A percentile compares a stretch with the other conserved stretches of the same genome.
Conservation (phyloP, 2,329 filamentous ascomycete genomes). For the Harringtonia lauricola region DNA sequence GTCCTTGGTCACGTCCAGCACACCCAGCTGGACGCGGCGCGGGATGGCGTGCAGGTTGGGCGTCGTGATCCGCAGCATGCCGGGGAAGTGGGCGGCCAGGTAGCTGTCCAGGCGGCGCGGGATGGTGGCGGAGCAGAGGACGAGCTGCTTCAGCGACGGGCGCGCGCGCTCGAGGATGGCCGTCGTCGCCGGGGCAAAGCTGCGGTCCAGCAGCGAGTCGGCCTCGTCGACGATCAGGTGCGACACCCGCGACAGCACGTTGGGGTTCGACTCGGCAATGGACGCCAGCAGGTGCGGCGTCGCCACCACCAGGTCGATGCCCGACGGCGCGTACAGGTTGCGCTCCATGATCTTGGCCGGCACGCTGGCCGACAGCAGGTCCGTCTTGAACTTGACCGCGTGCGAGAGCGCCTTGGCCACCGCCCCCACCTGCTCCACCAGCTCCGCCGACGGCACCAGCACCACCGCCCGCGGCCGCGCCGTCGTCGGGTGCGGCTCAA, state of each 20-base stretch:
- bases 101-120: slow-evolving; percentile 79
- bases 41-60: slow-evolving; percentile 95
- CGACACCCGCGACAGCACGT: slow-evolving; percentile 81
- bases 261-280: slow-evolving; percentile 81
- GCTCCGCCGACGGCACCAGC: slow-evolving; percentile 82
- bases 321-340: slow-evolving; percentile 67
- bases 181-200: slow-evolving; percentile 75
- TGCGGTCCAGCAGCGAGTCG: slow-evolving; percentile 88
- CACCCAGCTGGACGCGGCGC: slow-evolving; percentile 82
- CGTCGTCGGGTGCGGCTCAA: slow-evolving; percentile 60
- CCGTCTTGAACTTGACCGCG: slow-evolving; percentile 74
- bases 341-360: slow-evolving; percentile 71
- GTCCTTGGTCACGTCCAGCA: slow-evolving; percentile 85
- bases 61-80: slow-evolving; percentile 77
- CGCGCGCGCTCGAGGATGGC: slow-evolving; percentile 71
- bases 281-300: slow-evolving; percentile 85
- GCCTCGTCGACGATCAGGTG: slow-evolving; percentile 92
- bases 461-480: slow-evolving; percentile 76
- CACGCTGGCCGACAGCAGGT: slow-evolving; percentile 68
- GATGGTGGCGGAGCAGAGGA: slow-evolving; percentile 94
- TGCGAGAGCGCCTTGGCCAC: slow-evolving; percentile 79
- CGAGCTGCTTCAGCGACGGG: slow-evolving; percentile 73
- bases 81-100: slow-evolving; percentile 70
- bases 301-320: slow-evolving; percentile 75
- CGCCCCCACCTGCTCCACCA: slow-evolving; percentile 75